phyloP scores from a whole-genome alignment of 2,329 filamentous ascomycete species.

The Ophiocordyceps camponoti-leonardi region DNA sequence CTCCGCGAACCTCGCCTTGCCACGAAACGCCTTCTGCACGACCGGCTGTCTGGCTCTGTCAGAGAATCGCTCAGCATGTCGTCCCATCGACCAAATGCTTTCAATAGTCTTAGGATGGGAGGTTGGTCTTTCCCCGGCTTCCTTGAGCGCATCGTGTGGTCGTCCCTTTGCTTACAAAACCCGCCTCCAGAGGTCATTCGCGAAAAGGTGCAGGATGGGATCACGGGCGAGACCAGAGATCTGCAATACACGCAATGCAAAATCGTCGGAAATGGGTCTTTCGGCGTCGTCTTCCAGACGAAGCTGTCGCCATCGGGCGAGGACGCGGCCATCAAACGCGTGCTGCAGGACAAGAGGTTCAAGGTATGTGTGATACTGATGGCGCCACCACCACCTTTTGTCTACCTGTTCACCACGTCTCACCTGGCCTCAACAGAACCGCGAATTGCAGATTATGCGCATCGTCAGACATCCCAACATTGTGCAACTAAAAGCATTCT shows the following conservation, averaged over 20 bases:
- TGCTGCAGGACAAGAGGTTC: constrained; percentile 98
- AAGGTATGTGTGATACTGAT: constrained; percentile 44
- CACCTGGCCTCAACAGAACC: constrained; percentile 47
- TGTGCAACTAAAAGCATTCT: constrained; percentile 96
- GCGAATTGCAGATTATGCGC: constrained; percentile 98
- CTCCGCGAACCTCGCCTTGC: constrained; percentile 7
- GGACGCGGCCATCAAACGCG: constrained; percentile 97
- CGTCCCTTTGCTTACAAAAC: constrained; percentile 9
- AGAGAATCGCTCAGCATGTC: constrained; percentile 42
- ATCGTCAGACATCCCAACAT: constrained; percentile 98
- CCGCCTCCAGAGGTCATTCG: constrained; percentile 67
- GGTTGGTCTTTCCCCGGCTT: constrained; percentile 41
- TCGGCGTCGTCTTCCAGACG: constrained; percentile 97
- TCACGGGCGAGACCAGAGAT: constrained; percentile 91
- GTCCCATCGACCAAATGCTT: constrained; percentile 80
- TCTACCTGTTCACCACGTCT: too few species aligned
- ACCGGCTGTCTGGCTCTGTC: constrained; percentile 10
- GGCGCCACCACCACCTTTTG: not conserved
- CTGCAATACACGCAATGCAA: constrained; percentile 99
- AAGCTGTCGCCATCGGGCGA: constrained; percentile 96
- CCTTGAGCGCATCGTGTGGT: not conserved
- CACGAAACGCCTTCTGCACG: constrained; percentile 9
- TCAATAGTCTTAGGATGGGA: constrained; percentile 83
- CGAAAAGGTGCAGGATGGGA: constrained; percentile 96
- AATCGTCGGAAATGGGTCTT: constrained; percentile 97